phyloP scores from a whole-genome alignment of 1,284 basidiomycete genomes.

The Sporisorium exsertum region DNA sequence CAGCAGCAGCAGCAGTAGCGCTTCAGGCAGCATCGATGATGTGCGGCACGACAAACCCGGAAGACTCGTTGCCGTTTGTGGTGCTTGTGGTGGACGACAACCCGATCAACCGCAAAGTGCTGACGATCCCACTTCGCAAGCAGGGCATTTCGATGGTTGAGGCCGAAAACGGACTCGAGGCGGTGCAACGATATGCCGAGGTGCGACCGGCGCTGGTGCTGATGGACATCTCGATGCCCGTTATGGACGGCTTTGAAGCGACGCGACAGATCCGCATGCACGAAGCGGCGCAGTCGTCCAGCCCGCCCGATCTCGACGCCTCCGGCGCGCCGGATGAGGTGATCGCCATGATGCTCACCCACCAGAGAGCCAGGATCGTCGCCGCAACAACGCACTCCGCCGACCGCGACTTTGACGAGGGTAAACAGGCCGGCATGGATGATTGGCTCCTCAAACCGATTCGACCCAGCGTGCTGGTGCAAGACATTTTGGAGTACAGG shows the following conservation, averaged over 20 bases:
- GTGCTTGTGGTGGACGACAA: slow-evolving; percentile 66
- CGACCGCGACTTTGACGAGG: slow-evolving; percentile 46
- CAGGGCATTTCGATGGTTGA: slow-evolving; percentile 47
- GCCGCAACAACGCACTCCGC: slow-evolving; percentile 56
- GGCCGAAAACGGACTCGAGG: slow-evolving; percentile 56
- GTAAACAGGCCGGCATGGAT: slow-evolving; percentile 53
- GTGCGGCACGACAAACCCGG: slow-evolving; percentile 9
- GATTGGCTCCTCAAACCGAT: slow-evolving; percentile 59
- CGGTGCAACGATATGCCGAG: slow-evolving; percentile 43
- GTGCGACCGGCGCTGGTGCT: slow-evolving; percentile 51
- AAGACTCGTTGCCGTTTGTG: slow-evolving; percentile 33
- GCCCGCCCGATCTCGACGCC: slow-evolving; percentile 12
- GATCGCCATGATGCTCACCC: slow-evolving; percentile 34
- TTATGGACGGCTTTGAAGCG: slow-evolving; percentile 61
- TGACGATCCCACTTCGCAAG: slow-evolving; percentile 51
- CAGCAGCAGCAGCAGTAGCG: slow-evolving; percentile 13
- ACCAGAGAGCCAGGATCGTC: slow-evolving; percentile 45
- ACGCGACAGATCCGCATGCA: slow-evolving; percentile 50
- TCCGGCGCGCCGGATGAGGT: slow-evolving; percentile 16
- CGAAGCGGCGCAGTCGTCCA: slow-evolving; percentile 22
- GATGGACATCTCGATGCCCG: slow-evolving; percentile 66
- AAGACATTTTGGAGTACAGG: slow-evolving; percentile 45
- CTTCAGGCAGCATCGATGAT: slow-evolving; percentile 21
- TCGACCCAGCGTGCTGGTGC: slow-evolving; percentile 36
- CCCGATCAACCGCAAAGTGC: slow-evolving; percentile 58